Evolutionary conservation across 768 basidiomycete species (phyloP).

Genomic region (Leccinum imitatum): DNA sequence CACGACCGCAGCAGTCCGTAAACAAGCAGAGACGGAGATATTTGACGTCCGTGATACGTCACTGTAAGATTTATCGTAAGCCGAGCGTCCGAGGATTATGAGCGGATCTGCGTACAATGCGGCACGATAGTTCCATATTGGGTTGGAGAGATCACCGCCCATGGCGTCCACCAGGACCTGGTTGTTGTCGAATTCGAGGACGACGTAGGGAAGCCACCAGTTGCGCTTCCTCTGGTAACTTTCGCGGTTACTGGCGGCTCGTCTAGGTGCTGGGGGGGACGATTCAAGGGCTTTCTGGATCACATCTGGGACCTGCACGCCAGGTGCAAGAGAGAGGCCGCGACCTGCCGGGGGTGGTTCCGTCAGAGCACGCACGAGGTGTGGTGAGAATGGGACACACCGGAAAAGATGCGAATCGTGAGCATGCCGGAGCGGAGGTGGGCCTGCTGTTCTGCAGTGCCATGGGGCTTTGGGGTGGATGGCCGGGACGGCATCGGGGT

Average conservation of each 20-base stretch:
- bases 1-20: constrained; percentile 74
- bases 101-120: constrained; percentile 70
- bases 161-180: constrained; percentile 95
- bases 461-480: constrained; percentile 66
- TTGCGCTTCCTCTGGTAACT: constrained; percentile 89
- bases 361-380: constrained; percentile 8
- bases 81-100: not conserved
- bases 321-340: constrained; percentile 77
- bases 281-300: constrained; percentile 80
- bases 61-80: constrained; percentile 41
- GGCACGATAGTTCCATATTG: constrained; percentile 95
- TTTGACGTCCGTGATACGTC: constrained; percentile 95
- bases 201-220: constrained; percentile 96
- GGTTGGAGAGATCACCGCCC: constrained; percentile 86
- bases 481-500: constrained; percentile 82
- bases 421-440: constrained; percentile 88
- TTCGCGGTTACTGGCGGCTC: constrained; percentile 76
- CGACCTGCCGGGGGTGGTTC: constrained; percentile 49
- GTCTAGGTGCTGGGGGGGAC: constrained; percentile 50
- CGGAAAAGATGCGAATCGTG: constrained; percentile 94
- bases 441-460: constrained; percentile 43
- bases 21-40: constrained; percentile 87
- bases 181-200: constrained; percentile 97
- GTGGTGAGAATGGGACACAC: constrained; percentile 41
- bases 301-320: constrained; percentile 75